These are phyloP conservation scores for Piper betle DNA, from an alignment of 164 flowering plant genomes.

Conservation along the genomic window DNA sequence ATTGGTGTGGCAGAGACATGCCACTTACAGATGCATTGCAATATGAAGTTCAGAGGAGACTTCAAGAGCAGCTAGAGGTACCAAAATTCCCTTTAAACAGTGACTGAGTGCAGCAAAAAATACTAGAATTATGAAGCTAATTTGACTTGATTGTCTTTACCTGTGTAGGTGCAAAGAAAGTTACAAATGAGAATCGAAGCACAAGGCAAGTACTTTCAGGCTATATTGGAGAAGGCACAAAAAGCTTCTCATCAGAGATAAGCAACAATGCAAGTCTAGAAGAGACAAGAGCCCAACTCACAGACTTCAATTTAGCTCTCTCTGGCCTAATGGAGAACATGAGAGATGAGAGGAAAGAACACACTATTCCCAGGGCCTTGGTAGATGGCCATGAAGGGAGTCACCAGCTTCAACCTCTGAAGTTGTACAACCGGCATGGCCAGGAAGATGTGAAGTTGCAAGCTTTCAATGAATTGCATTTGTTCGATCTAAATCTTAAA, in stretches of 20 bases:
- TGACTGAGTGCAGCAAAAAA: too few species aligned
- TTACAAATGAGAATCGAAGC: slow-evolving; percentile 86
- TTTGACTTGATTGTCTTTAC: background rate
- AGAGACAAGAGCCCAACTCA: slow-evolving; percentile 35
- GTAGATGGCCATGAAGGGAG: slow-evolving; percentile 5
- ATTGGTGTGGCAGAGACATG: slow-evolving; percentile 29
- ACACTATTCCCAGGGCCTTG: slow-evolving; percentile 6
- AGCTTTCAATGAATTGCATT: slow-evolving; percentile 19
- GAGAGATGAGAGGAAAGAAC: slow-evolving; percentile 15
- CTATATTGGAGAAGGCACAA: slow-evolving; percentile 69
- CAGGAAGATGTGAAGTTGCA: slow-evolving; percentile 19
- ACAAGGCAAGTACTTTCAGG: slow-evolving; percentile 80
- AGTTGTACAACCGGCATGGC: slow-evolving; percentile 12
- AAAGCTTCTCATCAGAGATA: slow-evolving; percentile 31
- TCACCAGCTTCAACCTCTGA: slow-evolving; percentile 12
- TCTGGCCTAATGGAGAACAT: slow-evolving; percentile 36
- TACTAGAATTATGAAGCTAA: too few species aligned
- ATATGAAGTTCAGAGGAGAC: slow-evolving; percentile 50
- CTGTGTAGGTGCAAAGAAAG: slow-evolving; percentile 54
- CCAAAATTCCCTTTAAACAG: too few species aligned
- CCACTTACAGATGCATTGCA: slow-evolving; percentile 47
- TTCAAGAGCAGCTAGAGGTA: slow-evolving; percentile 78
- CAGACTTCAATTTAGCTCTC: slow-evolving; percentile 48
- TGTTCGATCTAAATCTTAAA: slow-evolving; percentile 40
- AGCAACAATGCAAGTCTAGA: slow-evolving; percentile 24